Base-by-base conservation (phyloP, 2,329 filamentous ascomycete species). In the Botryosphaeria dothidea region DNA sequence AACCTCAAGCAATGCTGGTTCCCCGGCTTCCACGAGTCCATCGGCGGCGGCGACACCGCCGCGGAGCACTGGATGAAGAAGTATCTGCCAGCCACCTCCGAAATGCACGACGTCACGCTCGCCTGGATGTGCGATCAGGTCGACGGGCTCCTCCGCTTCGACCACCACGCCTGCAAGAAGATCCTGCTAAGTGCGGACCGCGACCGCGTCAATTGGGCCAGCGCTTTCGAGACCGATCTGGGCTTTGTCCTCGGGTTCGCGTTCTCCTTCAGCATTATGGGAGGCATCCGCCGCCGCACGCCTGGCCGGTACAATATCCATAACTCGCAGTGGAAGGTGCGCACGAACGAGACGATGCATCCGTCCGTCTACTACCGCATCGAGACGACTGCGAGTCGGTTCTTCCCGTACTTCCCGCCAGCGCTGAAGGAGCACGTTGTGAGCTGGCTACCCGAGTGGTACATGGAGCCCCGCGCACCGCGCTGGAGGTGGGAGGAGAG, bases 1-100 rank as follows among this genome's bases (percentile, higher is more conserved):
- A 65, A 77, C 27, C 71, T 85, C 29, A 77, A 79, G n/a, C 84
- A 86, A 70, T 81, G 83, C 8, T 86, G 84, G 84, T 86, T 86
- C 64, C 83, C 84, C 0, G 84, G 84, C 9, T 80, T 78, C 29
- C 84, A 86, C 68, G 78, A 79, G 9, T 83, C 85, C 64, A 74
- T 85, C 2, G 84, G 84, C 3, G 84, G 84, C 27, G 81, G 82
- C 0, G 80, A 62, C 3, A 72, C 75, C 23, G 70, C 72, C 4
- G 4, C 34, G 34, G 38, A 64, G 6, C 36, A 34, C 38, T n/a
- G n/a, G 58, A 31, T 11, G 11, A 41, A 45, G 13, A 34, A 36
- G 8, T 13, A 38, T 1, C 4, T 56, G 2, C 54, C 54, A 4
- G 65, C 65, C 17, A 17, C 8, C 6, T 31, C 48, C 29, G 69